phyloP scores from a whole-genome alignment of 2,329 filamentous ascomycete species.

The Neophaeococcomyces aloes region DNA sequence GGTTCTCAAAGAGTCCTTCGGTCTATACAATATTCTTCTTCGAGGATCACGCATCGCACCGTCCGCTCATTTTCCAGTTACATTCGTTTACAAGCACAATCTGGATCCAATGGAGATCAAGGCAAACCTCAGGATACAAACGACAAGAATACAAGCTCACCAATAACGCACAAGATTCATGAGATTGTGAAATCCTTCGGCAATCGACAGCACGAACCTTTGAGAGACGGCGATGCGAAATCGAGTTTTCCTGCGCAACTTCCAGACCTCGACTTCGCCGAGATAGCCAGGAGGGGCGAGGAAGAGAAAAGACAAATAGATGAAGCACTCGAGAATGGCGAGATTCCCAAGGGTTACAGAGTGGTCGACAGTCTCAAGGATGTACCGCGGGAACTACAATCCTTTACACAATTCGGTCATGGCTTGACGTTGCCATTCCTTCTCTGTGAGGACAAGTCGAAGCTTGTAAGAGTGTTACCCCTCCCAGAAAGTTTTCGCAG shows the following conservation, averaged over 20 bases:
- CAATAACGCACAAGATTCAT: background rate
- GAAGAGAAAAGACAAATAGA: background rate
- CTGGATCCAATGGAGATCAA: background rate
- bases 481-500: no score
- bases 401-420: no score
- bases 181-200: background rate
- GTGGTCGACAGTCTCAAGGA: background rate
- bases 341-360: slow-evolving; percentile 1
- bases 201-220: no score
- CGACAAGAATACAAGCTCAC: no score
- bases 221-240: no score
- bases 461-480: no score
- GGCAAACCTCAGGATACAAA: background rate
- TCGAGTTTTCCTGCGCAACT: background rate
- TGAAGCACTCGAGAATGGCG: background rate
- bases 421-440: no score
- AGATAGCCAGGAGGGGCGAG: background rate
- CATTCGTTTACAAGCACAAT: slow-evolving; percentile 1
- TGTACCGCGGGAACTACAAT: background rate
- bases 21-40: background rate
- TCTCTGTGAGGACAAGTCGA: no score
- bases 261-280: background rate
- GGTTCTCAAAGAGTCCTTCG: slow-evolving; percentile 14
- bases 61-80: slow-evolving; percentile 5
- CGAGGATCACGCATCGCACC: background rate